These are phyloP conservation scores for Pyricularia sp. DNA, from an alignment of 2,329 filamentous ascomycete genomes.

Conservation along the genomic window DNA sequence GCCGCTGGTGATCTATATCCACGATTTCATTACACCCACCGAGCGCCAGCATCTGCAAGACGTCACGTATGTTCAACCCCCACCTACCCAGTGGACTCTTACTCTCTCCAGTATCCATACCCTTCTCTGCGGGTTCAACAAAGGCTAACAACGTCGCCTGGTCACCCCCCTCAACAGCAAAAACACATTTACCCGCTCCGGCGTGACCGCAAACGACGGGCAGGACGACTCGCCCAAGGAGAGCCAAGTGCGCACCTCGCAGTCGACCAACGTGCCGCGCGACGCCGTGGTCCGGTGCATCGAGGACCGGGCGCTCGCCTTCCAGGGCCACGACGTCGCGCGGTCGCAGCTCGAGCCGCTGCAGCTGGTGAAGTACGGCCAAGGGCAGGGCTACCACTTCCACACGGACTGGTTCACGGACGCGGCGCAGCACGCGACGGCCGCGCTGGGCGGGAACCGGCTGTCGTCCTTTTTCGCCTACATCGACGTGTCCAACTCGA, in stretches of 20 bases:
- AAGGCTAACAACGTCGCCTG: background rate
- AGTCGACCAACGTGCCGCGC: slow-evolving; percentile 32
- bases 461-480: slow-evolving; percentile 38
- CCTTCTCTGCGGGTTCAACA: background rate
- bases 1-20: slow-evolving; percentile 39
- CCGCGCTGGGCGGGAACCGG: slow-evolving; percentile 32
- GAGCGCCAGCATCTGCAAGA: slow-evolving; percentile 32
- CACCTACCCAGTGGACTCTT: background rate
- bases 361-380: slow-evolving; percentile 36
- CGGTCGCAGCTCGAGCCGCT: slow-evolving; percentile 32
- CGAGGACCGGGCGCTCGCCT: slow-evolving; percentile 33
- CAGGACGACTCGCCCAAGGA: slow-evolving; percentile 18
- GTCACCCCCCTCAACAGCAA: slow-evolving; percentile 17
- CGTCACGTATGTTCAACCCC: slow-evolving; percentile 23
- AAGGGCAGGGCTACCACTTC: slow-evolving; percentile 35
- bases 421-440: slow-evolving; percentile 22
- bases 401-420: slow-evolving; percentile 43
- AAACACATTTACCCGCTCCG: slow-evolving; percentile 33
- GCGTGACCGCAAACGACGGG: slow-evolving; percentile 19
- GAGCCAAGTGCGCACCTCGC: slow-evolving; percentile 31
- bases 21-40: slow-evolving; percentile 31
- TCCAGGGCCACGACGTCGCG: slow-evolving; percentile 32
- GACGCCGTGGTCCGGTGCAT: slow-evolving; percentile 35
- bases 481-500: slow-evolving; percentile 24
- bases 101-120: background rate